Evolutionary conservation across 495 filamentous ascomycete genomes (phyloP).

Genomic region (Penicillium canescens): DNA sequence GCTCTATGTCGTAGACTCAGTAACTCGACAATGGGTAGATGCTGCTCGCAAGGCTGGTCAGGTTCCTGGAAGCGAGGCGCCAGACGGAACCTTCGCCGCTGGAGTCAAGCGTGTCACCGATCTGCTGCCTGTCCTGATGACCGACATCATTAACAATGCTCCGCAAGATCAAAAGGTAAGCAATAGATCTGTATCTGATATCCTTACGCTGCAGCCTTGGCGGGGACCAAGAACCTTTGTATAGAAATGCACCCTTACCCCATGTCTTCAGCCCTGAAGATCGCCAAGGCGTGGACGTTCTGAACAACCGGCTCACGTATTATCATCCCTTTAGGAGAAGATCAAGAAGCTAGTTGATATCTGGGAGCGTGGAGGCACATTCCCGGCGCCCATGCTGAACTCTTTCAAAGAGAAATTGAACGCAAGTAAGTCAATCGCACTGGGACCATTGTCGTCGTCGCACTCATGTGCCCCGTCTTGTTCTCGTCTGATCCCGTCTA

Average conservation of each 20-base stretch:
- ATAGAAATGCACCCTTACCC: conserved; percentile 1
- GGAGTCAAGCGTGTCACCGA: conserved; percentile 97
- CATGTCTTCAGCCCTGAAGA: conserved; percentile 25
- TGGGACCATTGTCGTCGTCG: too few relatives aligned
- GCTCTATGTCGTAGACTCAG: conserved; percentile 99
- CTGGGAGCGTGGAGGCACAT: conserved; percentile 94
- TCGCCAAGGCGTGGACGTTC: neutral
- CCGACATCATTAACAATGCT: conserved; percentile 85
- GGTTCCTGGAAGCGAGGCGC: conserved; percentile 69
- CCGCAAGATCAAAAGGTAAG: conserved; percentile 99
- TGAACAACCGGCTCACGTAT: conserved; percentile 50
- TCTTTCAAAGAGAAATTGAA: conserved; percentile 85
- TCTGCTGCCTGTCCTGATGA: conserved; percentile 89
- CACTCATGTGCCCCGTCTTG: neutral
- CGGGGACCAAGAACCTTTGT: conserved; percentile 3
- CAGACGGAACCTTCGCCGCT: conserved; percentile 89
- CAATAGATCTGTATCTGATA: conserved; percentile 42
- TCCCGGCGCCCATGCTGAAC: conserved; percentile 77
- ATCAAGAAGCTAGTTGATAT: conserved; percentile 95
- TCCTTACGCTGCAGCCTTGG: neutral
- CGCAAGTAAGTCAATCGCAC: conserved; percentile 56
- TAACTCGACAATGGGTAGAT: conserved; percentile 98
- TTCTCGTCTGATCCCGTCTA: conserved; percentile 8
- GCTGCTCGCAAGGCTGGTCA: conserved; percentile 85
- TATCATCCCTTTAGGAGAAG: conserved; percentile 72